Evolutionary conservation across 192 early-diverging fungal genomes (phyloP).

Genomic region (Mortierella alpina): DNA sequence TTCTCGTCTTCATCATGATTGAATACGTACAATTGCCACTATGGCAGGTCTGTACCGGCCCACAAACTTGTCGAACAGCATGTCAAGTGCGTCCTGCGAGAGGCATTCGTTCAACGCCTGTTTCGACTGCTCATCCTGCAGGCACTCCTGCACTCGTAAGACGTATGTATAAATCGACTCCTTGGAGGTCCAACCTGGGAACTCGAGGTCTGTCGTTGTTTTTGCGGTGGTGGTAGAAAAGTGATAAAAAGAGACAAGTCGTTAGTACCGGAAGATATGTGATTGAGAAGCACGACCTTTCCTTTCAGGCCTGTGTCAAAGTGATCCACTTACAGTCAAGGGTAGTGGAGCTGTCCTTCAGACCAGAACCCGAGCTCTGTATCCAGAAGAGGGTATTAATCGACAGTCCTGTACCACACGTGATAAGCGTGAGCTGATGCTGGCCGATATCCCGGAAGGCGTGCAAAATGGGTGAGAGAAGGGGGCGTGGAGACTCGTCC

Average conservation of each 20-base stretch:
- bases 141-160: slow-evolving; percentile 10
- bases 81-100: slow-evolving; percentile 18
- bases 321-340: slow-evolving; percentile 11
- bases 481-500: slow-evolving; percentile 1
- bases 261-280: neutral
- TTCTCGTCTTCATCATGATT: slow-evolving; percentile 1
- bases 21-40: slow-evolving; percentile 12
- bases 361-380: slow-evolving; percentile 38
- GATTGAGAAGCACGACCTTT: too few relatives aligned
- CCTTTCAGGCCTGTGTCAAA: neutral
- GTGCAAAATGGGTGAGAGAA: neutral
- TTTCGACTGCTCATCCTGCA: slow-evolving; percentile 28
- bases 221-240: slow-evolving; percentile 10
- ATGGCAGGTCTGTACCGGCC: slow-evolving; percentile 20
- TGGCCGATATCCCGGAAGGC: slow-evolving; percentile 28
- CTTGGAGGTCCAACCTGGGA: slow-evolving; percentile 20
- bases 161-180: slow-evolving; percentile 19
- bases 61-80: slow-evolving; percentile 21
- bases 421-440: slow-evolving; percentile 14
- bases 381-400: slow-evolving; percentile 27
- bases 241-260: too few relatives aligned
- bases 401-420: slow-evolving; percentile 15
- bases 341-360: slow-evolving; percentile 24
- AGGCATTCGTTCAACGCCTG: slow-evolving; percentile 19
- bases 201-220: slow-evolving; percentile 9